Evolutionary conservation across 352 stramenopile genomes (phyloP).

Genomic region (Thraustochytrium sp.): DNA sequence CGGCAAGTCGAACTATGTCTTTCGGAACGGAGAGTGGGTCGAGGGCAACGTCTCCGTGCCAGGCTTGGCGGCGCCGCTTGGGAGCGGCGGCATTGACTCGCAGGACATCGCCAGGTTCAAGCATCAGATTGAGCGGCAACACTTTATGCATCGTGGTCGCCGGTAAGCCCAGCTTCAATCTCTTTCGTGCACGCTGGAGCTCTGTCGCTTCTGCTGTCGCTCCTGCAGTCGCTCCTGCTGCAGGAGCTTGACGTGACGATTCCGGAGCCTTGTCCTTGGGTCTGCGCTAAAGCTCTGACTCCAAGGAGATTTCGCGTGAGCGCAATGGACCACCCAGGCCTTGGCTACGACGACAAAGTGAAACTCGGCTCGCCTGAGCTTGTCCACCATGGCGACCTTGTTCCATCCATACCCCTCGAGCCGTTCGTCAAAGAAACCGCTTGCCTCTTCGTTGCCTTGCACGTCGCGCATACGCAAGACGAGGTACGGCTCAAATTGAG

Average conservation of each 20-base stretch:
- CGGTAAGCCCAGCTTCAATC: no score
- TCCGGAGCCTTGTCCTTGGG: background rate
- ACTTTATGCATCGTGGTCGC: constrained; percentile 44
- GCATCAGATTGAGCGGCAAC: constrained; percentile 23
- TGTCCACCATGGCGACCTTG: background rate
- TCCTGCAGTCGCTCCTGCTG: background rate
- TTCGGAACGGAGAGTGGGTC: background rate
- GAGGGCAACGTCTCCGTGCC: background rate
- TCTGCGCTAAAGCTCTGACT: background rate
- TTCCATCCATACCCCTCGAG: constrained; percentile 38
- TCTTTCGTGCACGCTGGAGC: no score
- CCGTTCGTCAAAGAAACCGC: constrained; percentile 5
- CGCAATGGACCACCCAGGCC: constrained; percentile 25
- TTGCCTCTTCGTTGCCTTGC: no score
- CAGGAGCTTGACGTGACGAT: background rate
- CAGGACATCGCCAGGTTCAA: background rate
- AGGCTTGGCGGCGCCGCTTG: background rate
- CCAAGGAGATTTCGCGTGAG: constrained; percentile 1
- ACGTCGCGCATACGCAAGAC: no score
- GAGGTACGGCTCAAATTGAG: no score
- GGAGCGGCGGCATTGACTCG: background rate
- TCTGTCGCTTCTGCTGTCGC: no score
- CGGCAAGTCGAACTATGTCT: background rate
- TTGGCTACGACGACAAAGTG: background rate
- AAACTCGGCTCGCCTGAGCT: background rate